Percentiles rank a stretch among this genome's conserved stretches.
Evolutionary conservation across 148 eudicot genomes (phyloP).

Genomic region (Silene latifolia): DNA sequence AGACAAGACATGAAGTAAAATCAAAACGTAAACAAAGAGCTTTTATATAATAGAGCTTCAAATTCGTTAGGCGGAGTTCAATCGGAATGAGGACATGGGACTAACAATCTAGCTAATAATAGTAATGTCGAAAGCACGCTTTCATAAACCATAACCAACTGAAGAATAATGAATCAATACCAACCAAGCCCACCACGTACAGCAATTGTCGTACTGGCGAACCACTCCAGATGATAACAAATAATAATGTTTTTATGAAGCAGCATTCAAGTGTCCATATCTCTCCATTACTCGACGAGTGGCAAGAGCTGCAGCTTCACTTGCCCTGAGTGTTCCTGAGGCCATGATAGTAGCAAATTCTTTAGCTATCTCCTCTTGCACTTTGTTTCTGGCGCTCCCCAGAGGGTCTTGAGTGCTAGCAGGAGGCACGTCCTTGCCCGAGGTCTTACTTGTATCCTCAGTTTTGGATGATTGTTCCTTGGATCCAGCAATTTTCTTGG

Average conservation of each 20-base stretch:
- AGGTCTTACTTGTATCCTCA: slow-evolving; percentile 5
- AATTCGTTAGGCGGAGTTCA: neutral
- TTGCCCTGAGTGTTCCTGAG: slow-evolving; percentile 74
- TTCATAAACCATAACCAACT: neutral
- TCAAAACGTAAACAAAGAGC: too few relatives aligned
- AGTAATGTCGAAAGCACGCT: neutral
- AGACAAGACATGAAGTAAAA: too few relatives aligned
- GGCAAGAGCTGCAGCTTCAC: slow-evolving; percentile 92
- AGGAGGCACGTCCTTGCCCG: slow-evolving; percentile 21
- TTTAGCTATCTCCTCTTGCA: slow-evolving; percentile 72
- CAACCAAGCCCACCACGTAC: neutral
- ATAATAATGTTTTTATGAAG: slow-evolving; percentile 18
- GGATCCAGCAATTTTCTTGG: slow-evolving; percentile 12
- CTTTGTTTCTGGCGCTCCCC: slow-evolving; percentile 71
- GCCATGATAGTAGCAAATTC: slow-evolving; percentile 93
- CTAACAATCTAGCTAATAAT: too few relatives aligned
- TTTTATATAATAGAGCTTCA: too few relatives aligned
- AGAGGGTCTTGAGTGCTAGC: slow-evolving; percentile 51
- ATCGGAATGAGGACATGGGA: neutral
- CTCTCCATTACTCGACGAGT: slow-evolving; percentile 85
- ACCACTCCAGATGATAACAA: neutral
- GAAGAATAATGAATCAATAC: neutral
- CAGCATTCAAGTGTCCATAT: slow-evolving; percentile 52
- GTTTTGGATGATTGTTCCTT: slow-evolving; percentile 24
- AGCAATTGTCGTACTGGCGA: neutral